Base-by-base conservation (phyloP, 441 rosid species). In the Arabidopsis hybrid region DNA sequence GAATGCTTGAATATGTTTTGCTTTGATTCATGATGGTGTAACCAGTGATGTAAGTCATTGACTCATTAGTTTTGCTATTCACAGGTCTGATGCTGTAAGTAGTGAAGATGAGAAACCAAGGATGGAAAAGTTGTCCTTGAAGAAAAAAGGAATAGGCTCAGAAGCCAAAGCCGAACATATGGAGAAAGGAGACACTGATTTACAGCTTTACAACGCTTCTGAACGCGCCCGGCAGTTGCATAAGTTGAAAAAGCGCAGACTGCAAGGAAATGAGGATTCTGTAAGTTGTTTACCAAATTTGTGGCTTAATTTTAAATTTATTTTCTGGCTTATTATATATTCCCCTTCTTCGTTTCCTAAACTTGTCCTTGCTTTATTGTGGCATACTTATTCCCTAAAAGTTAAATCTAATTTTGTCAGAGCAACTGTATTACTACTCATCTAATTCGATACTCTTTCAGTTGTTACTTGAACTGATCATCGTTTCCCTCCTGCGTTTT, bases 111-210 rank as follows among this genome's bases (percentile, higher is more conserved):
- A 89, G 67, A 82, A 84, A 74, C 86, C 90, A 72, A 85, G 76
- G 81, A 80, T 87, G 77, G 95, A 88, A 74, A 92, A 92, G 84
- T 75, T 92, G 65, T 88, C 90, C 43, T 68, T 92, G 82, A 92
- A 89, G 85, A 91, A 86, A 80, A 95, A 82, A 77, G 97, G 98
- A 71, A 76, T 88, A 63, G 98, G 98, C 60, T 95, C 99, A 67
- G 96, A 91, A 84, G 97, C 87, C 75, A 87, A 89, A 80, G 87
- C 95, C 73, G 92, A 95, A 70, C 86, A 83, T 50, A 72, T 87
- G 76, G 96, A 87, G 72, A 89, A 81, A 65, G 89, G 93, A 59
- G 93, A 92, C 83, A 65, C 72, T 67, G 98, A 95, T 72, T 78
- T 95, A 52, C 98, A 92, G 83, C 85, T 95, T 71, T 77, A 85